Evolutionary conservation across 202 grass and related monocot genomes (phyloP).

Genomic region (Panicum hallii): DNA sequence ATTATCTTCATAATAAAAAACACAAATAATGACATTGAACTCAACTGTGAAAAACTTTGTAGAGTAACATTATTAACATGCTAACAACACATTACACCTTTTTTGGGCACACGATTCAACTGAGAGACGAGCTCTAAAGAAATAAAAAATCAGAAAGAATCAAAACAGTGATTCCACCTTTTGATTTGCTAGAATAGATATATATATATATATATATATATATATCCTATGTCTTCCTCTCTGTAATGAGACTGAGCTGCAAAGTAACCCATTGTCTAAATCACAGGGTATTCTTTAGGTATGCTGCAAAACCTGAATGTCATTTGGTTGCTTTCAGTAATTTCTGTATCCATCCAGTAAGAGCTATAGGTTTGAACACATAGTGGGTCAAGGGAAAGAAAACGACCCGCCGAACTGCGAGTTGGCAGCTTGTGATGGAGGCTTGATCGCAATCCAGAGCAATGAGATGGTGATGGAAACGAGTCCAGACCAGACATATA

Average conservation of each 20-base stretch:
- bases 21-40: conserved; percentile 24
- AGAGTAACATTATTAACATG: conserved; percentile 61
- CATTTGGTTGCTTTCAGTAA: conserved; percentile 13
- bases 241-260: conserved; percentile 44
- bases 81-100: conserved; percentile 47
- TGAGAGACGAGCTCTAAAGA: conserved; percentile 46
- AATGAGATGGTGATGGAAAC: conserved; percentile 91
- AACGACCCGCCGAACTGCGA: conserved; percentile 84
- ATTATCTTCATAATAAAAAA: neutral
- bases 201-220: neutral
- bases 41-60: conserved; percentile 30
- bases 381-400: conserved; percentile 75
- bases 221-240: conserved; percentile 40
- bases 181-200: conserved; percentile 41
- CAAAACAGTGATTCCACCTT: conserved; percentile 44
- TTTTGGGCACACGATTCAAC: conserved; percentile 44
- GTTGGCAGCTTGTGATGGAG: conserved; percentile 63
- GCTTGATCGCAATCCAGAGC: conserved; percentile 92
- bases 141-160: conserved; percentile 42
- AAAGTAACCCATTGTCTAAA: conserved; percentile 42
- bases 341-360: conserved; percentile 34
- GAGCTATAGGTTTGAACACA: conserved; percentile 31
- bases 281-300: conserved; percentile 26
- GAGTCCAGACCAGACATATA: conserved; percentile 96
- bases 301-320: conserved; percentile 37